Evolutionary conservation across 2,329 filamentous ascomycete species (phyloP), one percentile per base, ranked within the genome.

Genomic region (Cladobotryum protrusum): DNA sequence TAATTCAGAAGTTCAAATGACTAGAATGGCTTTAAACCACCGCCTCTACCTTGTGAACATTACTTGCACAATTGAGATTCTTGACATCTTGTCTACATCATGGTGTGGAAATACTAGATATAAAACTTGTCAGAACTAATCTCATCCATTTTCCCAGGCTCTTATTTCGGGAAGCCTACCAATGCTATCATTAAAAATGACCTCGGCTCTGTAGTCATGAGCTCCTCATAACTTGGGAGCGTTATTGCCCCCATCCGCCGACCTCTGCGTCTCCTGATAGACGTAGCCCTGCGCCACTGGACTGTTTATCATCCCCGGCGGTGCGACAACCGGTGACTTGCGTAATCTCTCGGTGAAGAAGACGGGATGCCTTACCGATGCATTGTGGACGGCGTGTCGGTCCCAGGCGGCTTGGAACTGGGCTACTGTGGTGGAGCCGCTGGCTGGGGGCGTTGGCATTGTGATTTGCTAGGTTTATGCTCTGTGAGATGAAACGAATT

Each of bases 301-400:
- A 53, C 65, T 81, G 9, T 57, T 59, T 6, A 13, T 24, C 17
- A 14, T 29, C 12, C 48, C 58, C 6, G 53, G 48, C 19, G 59
- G 60, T 52, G 56, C 52, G 37, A 51, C 57, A 18, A 75, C 70
- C 5, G 81, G 77, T 3, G 77, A 73, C 58, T 76, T 79, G 51
- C 77, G 77, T 45, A 88, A 68, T 46, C 75, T 74, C 29, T 79
- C 72, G 0, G 85, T 86, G 69, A 90, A 89, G 68, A 91, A 91
- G 1, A 89, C 86, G 0, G 87, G 87, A 57, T 91, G 87, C 20
- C 79, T 71, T 36, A 73, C 74, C 1, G 86, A 80, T 9, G 79
- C 71, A 62, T 86, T 76, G 61, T 76, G 78, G 5, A 60, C 54
- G 17, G 50, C 35, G 49, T 64, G 61, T 18, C 59, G 58, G 40